Conservation (phyloP, 495 filamentous ascomycete genomes). For the Neurospora terricola region DNA sequence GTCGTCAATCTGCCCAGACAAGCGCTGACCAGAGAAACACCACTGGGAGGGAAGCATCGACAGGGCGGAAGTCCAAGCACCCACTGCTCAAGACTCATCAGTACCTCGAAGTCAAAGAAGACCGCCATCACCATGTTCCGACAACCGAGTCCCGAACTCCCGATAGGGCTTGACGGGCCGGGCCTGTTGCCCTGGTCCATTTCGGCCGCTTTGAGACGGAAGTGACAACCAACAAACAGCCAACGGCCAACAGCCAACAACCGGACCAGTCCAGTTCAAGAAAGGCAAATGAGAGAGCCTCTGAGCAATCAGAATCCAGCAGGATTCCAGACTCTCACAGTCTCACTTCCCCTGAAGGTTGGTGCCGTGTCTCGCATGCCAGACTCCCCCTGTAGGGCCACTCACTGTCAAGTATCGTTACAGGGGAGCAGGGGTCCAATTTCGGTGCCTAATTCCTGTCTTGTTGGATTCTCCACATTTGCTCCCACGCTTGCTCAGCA, state of each 20-base stretch:
- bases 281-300: neutral
- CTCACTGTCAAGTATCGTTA: neutral
- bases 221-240: neutral
- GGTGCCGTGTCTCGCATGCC: neutral
- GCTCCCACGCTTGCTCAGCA: neutral
- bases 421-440: neutral
- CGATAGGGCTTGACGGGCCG: neutral
- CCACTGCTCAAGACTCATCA: neutral
- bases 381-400: neutral
- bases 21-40: neutral
- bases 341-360: neutral
- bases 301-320: neutral
- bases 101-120: neutral
- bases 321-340: neutral
- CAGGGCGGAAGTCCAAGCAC: neutral
- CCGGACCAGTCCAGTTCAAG: neutral
- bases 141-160: neutral
- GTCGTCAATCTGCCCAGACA: neutral
- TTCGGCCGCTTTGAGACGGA: neutral
- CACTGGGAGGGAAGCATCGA: neutral
- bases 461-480: neutral
- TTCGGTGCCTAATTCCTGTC: neutral
- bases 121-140: neutral
- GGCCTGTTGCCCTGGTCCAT: neutral
- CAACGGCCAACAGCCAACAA: neutral